phyloP scores from a whole-genome alignment of 2,329 filamentous ascomycete genomes.

The Fusarium devonianum region DNA sequence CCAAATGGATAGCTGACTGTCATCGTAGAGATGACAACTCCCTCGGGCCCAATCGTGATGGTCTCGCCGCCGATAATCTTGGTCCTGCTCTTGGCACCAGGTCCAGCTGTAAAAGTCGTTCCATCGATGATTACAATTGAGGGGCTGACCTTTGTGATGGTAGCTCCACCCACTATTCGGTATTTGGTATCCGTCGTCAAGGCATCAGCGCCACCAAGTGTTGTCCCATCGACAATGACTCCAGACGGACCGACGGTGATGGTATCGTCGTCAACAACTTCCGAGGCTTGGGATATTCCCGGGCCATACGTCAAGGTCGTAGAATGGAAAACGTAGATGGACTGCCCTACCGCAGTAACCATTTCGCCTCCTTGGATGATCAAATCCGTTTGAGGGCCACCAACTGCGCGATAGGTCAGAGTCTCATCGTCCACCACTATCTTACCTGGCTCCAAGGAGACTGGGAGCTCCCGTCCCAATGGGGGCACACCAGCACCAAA shows the following conservation, averaged over 20 bases:
- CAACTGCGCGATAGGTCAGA: constrained; percentile 45
- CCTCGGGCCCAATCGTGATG: constrained; percentile 58
- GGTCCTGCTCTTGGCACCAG: constrained; percentile 51
- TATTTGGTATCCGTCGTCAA: constrained; percentile 48
- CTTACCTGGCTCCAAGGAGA: constrained; percentile 48
- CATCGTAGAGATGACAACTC: constrained; percentile 57
- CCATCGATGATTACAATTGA: constrained; percentile 59
- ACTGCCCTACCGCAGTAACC: constrained; percentile 53
- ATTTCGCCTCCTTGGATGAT: constrained; percentile 58
- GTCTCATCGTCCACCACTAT: constrained; percentile 48
- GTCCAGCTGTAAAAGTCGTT: constrained; percentile 60
- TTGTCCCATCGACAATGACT: constrained; percentile 50
- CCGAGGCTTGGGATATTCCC: constrained; percentile 43
- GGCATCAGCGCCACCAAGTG: constrained; percentile 53
- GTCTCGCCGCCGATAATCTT: constrained; percentile 58
- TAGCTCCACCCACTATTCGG: constrained; percentile 60
- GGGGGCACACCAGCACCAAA: constrained; percentile 47
- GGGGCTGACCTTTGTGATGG: constrained; percentile 58
- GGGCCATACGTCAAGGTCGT: constrained; percentile 57
- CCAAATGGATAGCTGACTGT: constrained; percentile 57
- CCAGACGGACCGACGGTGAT: constrained; percentile 58
- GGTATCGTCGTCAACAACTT: constrained; percentile 58
- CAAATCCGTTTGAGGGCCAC: constrained; percentile 50
- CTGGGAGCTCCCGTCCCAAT: constrained; percentile 42
- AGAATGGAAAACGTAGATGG: constrained; percentile 51